Base-by-base conservation (phyloP, 2,329 filamentous ascomycete species). In the Byssothecium circinans region DNA sequence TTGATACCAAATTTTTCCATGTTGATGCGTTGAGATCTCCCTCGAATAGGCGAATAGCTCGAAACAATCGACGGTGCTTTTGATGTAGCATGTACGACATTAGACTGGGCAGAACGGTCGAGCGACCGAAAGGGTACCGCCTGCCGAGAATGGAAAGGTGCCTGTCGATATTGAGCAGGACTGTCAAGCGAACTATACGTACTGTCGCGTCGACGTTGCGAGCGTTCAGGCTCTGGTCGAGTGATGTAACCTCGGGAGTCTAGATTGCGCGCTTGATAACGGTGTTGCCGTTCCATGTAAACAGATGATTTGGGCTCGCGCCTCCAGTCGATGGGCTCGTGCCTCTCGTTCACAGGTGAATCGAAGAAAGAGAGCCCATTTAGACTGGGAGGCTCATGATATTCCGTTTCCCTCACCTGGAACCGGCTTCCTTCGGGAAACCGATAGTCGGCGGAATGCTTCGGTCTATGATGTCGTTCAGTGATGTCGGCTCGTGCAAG, bases 281-380 rank as follows among this genome's bases (percentile, higher is more conserved):
- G 48, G 40, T 25, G 36, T 20, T 45, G 37, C 15, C 37, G n/a
- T 23, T 25, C 17, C 3, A 27, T 32, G 18, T 46, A 39, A n/a
- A 38, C 47, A 12, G 40, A 30, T n/a, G 27, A 25, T 12, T 15
- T 45, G 3, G 42, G 36, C 18, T 27, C 39, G 15, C 41, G 30
- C 8, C 38, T 41, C 22, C 49, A 25, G 15, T 50, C 29, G 14
- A 61, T 53, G 6, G 47, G 52, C 12, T 58, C 53, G 14, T 60
- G 57, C 5, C 45, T 52, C 8, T 48, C 48, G 38, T 62, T 56
- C 10, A 64, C 49, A 15, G 67, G 67, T 6, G 56, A 55, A n/a
- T 65, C 41, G 29, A 72, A 63, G 48, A 71, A 71, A 0, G 69
- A 71, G 12, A 70, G 61, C 2, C 64, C 63, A 39, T 72, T 70